Conservation (phyloP, 495 filamentous ascomycete genomes). For the Neurospora hispaniola region DNA sequence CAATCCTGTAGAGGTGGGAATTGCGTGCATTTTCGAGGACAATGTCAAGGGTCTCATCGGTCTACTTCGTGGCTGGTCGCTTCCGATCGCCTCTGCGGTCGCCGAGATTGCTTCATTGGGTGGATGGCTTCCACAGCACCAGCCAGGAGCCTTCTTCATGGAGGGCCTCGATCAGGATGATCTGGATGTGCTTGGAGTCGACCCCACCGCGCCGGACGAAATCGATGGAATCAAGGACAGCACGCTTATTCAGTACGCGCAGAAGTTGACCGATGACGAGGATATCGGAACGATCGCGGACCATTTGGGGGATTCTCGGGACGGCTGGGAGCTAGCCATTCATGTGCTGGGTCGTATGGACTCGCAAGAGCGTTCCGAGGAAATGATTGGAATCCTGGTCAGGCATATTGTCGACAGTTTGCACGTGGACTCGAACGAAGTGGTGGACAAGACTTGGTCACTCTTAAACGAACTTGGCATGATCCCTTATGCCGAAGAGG, state of each 20-base stretch:
- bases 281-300: conserved; percentile 21
- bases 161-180: conserved; percentile 43
- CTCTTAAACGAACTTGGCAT: conserved; percentile 61
- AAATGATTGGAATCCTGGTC: conserved; percentile 45
- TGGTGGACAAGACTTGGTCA: conserved; percentile 65
- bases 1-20: conserved; percentile 61
- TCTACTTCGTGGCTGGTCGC: conserved; percentile 68
- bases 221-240: conserved; percentile 53
- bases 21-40: conserved; percentile 69
- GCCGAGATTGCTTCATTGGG: conserved; percentile 66
- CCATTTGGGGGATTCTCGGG: conserved; percentile 30
- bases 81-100: conserved; percentile 62
- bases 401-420: conserved; percentile 52
- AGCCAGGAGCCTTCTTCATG: conserved; percentile 22
- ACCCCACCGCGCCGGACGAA: conserved; percentile 32
- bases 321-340: conserved; percentile 82
- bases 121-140: conserved; percentile 57
- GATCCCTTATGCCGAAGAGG: conserved; percentile 55
- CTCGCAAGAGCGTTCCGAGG: conserved; percentile 50
- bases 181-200: conserved; percentile 42
- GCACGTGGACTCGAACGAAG: conserved; percentile 49
- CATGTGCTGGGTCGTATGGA: conserved; percentile 66
- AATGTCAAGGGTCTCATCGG: conserved; percentile 62
- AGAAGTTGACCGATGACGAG: conserved; percentile 37
- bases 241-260: conserved; percentile 63